These are phyloP conservation scores for Globisporangium camurandrum DNA, from an alignment of 352 stramenopile genomes.

Conservation along the genomic window DNA sequence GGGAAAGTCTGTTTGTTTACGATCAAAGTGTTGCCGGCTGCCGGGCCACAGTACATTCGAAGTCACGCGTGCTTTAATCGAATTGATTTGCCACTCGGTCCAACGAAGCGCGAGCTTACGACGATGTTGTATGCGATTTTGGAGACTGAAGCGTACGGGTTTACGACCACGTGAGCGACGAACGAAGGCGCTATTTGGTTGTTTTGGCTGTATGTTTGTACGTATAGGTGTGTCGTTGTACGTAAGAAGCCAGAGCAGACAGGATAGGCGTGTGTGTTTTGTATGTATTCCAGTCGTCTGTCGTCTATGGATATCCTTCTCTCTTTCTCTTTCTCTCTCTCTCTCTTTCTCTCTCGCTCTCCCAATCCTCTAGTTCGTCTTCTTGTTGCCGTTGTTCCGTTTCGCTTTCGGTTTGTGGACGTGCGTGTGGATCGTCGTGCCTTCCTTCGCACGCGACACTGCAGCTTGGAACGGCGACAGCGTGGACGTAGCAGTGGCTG, in stretches of 20 bases:
- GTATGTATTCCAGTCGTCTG: too few species aligned
- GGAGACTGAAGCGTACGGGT: slow-evolving; percentile 59
- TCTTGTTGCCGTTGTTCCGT: slow-evolving; percentile 31
- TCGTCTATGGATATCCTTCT: too few species aligned
- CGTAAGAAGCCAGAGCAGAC: too few species aligned
- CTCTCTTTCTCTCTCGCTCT: too few species aligned
- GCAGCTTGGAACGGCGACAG: slow-evolving; percentile 70
- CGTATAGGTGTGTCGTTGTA: too few species aligned
- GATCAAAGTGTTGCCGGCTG: slow-evolving; percentile 43
- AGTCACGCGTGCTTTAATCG: slow-evolving; percentile 80
- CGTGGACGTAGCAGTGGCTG: slow-evolving; percentile 18
- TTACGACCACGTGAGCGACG: slow-evolving; percentile 52
- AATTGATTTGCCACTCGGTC: slow-evolving; percentile 94
- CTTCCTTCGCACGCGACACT: slow-evolving; percentile 59
- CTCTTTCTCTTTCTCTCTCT: background rate
- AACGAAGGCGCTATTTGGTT: too few species aligned
- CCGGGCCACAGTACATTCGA: slow-evolving; percentile 48
- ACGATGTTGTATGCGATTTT: slow-evolving; percentile 53
- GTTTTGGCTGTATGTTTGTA: too few species aligned
- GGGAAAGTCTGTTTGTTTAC: slow-evolving; percentile 70
- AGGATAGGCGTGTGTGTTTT: too few species aligned
- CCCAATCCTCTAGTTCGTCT: too few species aligned
- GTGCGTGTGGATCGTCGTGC: slow-evolving; percentile 60
- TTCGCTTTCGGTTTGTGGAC: slow-evolving; percentile 64
- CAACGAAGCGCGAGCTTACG: slow-evolving; percentile 79